Conservation (phyloP, 352 stramenopile species). For the Pythium sp. region DNA sequence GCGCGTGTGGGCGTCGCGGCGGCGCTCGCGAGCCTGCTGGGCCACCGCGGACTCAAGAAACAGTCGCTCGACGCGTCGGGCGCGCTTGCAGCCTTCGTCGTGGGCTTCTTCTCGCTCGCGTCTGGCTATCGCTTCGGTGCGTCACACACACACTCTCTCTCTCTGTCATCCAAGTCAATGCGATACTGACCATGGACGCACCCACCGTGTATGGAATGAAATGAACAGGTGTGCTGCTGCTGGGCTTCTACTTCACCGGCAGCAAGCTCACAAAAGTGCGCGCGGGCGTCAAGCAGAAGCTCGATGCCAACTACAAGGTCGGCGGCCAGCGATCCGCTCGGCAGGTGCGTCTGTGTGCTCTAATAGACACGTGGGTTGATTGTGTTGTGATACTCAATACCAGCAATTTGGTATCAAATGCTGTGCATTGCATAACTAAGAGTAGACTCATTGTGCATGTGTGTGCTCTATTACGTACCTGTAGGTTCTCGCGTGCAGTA, state of each 20-base stretch:
- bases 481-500: slow-evolving; percentile 80
- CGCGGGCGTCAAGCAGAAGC: slow-evolving; percentile 46
- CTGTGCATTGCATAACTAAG: background rate
- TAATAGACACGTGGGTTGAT: background rate
- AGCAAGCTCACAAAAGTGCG: slow-evolving; percentile 83
- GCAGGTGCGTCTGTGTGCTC: slow-evolving; percentile 23
- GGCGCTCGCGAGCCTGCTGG: slow-evolving; percentile 39
- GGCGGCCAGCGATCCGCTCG: slow-evolving; percentile 72
- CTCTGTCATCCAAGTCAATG: background rate
- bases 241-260: slow-evolving; percentile 85
- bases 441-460: background rate
- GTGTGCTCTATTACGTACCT: background rate
- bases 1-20: slow-evolving; percentile 41
- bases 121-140: slow-evolving; percentile 67
- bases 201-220: background rate
- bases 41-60: slow-evolving; percentile 58
- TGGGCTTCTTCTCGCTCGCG: slow-evolving; percentile 65
- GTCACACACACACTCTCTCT: background rate
- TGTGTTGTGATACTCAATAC: background rate
- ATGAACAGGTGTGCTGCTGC: slow-evolving; percentile 59
- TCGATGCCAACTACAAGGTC: slow-evolving; percentile 76
- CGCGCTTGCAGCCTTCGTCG: slow-evolving; percentile 56
- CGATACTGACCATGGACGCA: no score
- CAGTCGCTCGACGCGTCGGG: slow-evolving; percentile 58
- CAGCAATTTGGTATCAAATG: background rate